Conservation (phyloP, 1,284 basidiomycete species). For the Ganoderma multipileum region DNA sequence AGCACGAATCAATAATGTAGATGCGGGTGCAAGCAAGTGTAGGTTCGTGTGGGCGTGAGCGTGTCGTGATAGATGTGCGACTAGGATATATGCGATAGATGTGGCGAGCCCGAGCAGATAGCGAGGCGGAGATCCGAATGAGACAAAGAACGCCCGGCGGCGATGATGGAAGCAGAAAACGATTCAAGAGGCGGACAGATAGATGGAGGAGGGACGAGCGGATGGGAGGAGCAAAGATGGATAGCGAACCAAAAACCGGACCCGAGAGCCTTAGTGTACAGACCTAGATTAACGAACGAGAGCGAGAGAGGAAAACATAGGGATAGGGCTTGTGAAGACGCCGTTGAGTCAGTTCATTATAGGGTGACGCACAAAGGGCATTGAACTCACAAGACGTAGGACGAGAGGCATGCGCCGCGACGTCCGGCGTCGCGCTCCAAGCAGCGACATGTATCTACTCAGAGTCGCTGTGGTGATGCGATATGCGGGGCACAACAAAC, state of each 20-base stretch:
- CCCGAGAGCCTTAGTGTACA: constrained; percentile 12
- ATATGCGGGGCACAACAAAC: background rate
- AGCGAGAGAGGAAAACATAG: constrained; percentile 5
- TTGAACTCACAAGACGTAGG: constrained; percentile 9
- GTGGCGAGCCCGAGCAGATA: constrained; percentile 17
- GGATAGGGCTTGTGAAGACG: background rate
- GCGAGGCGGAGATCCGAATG: constrained; percentile 16
- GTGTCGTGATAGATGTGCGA: constrained; percentile 25
- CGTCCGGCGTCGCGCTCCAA: constrained; percentile 12
- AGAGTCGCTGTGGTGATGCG: constrained; percentile 2
- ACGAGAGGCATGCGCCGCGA: constrained; percentile 6
- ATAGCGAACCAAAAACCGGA: constrained; percentile 5
- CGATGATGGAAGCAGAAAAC: constrained; percentile 18
- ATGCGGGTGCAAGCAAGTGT: constrained; percentile 14
- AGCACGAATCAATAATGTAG: constrained; percentile 25
- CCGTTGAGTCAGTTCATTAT: background rate
- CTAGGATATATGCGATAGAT: constrained; percentile 18
- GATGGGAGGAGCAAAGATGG: background rate
- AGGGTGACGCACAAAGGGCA: background rate
- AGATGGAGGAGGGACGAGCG: constrained; percentile 1
- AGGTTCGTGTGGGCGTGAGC: constrained; percentile 18
- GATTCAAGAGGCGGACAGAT: background rate
- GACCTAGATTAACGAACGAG: background rate
- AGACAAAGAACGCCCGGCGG: constrained; percentile 14
- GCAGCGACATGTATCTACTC: background rate